Base-by-base conservation (phyloP, 495 filamentous ascomycete species). In the Chlorociboria aeruginascens region DNA sequence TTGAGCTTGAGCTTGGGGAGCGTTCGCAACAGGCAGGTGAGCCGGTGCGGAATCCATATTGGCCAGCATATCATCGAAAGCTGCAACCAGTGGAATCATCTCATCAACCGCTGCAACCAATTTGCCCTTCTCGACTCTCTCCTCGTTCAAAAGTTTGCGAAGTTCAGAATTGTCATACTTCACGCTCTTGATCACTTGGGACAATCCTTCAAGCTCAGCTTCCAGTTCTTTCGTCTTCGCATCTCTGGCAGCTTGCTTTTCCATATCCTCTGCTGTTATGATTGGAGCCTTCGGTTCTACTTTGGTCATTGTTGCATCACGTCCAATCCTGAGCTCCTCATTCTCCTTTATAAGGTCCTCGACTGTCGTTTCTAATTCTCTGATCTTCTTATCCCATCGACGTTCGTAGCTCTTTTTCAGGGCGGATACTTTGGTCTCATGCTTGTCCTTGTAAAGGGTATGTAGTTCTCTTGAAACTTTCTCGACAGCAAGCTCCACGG, bases 351-450 rank as follows among this genome's bases (percentile, higher is more conserved):
- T 68, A 9, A 86, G 70, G 25, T 81, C 70, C 39, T 81, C 77
- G 11, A 94, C 61, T 47, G 81, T 77, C 1, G 63, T 65, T 62
- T 95, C 83, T 2, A 90, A 76, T 53, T 87, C 83, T 28, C 72
- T 71, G 30, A 87, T 69, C 51, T 82, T 86, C 68, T 92, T 89
- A 61, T 93, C 86, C 79, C 85, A 89, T 40, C 89, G 78, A 36
- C 72, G 72, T 58, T 95, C 87, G 64, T 96, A 97, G 62, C 82
- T 89, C 63, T 95, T 95, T 68, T 96, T 96, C 48, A 98, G 71
- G 7, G 88, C 89, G 0, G 83, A 76, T 25, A 97, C 89, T 66
- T 98, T 98, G 40, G 79, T 83, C 67, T 95, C 89, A 60, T 98
- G 93, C 61, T 98, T 98, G 60, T 78, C 74, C 66, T 95, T 96